phyloP scores from a whole-genome alignment of 768 basidiomycete genomes.

The Leccinellum luteum region DNA sequence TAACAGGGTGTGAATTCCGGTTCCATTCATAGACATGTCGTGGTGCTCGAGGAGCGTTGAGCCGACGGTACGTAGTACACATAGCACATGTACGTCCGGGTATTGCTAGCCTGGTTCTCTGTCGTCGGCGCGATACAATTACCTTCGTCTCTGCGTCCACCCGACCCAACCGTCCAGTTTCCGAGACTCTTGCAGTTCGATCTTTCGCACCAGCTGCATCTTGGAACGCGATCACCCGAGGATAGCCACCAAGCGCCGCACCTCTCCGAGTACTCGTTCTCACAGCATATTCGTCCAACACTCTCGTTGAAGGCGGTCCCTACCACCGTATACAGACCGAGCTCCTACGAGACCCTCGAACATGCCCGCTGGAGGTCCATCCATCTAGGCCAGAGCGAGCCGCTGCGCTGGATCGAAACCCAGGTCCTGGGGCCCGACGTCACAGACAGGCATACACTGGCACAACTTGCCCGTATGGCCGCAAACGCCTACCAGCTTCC shows the following conservation, averaged over 20 bases:
- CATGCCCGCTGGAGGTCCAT: slow-evolving; percentile 53
- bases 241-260: slow-evolving; percentile 2
- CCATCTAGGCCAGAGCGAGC: slow-evolving; percentile 45
- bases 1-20: slow-evolving; percentile 1
- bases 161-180: background rate
- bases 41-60: background rate
- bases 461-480: slow-evolving; percentile 81
- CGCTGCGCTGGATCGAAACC: slow-evolving; percentile 64
- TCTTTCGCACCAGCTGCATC: slow-evolving; percentile 15
- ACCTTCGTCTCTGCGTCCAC: background rate
- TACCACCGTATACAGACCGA: slow-evolving; percentile 61
- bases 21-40: background rate
- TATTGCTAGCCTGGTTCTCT: background rate
- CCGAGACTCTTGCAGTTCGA: slow-evolving; percentile 21
- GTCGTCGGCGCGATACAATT: slow-evolving; percentile 3
- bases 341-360: slow-evolving; percentile 48
- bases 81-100: slow-evolving; percentile 8
- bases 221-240: background rate
- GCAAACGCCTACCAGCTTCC: slow-evolving; percentile 86
- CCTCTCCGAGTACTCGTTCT: slow-evolving; percentile 7
- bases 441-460: slow-evolving; percentile 73
- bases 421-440: slow-evolving; percentile 75
- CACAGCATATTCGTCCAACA: slow-evolving; percentile 7
- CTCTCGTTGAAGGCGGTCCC: slow-evolving; percentile 39
- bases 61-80: background rate